Percentiles rank a stretch among this genome's conserved stretches.
Evolutionary conservation across 805 yeast genomes (phyloP).

Genomic region (Geotrichum ghanense): DNA sequence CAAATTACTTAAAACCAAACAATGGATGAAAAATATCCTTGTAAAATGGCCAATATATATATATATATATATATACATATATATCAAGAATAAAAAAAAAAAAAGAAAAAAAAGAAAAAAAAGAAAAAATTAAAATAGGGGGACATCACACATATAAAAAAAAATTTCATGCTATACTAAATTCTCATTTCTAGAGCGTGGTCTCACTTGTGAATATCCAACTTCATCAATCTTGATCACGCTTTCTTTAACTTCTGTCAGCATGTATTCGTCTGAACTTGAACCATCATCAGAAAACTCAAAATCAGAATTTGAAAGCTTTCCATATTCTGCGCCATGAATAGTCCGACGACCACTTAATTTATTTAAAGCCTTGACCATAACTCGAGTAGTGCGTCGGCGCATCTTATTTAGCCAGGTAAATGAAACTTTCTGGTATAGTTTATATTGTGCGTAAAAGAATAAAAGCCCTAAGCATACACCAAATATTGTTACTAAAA

Average conservation of each 20-base stretch:
- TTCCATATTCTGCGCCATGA: background rate
- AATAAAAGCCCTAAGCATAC: conserved; percentile 25
- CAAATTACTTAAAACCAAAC: too few relatives aligned
- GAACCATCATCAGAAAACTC: background rate
- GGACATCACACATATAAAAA: too few relatives aligned
- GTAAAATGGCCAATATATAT: too few relatives aligned
- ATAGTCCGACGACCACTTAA: background rate
- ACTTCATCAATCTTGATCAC: background rate
- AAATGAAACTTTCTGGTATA: background rate
- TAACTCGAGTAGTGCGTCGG: background rate
- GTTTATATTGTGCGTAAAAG: background rate
- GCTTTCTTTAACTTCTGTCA: background rate
- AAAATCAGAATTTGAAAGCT: background rate
- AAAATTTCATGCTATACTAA: conserved; percentile 1
- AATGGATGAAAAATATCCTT: too few relatives aligned
- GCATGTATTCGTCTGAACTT: background rate
- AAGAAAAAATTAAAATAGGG: too few relatives aligned
- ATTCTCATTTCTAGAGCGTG: background rate
- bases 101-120: too few relatives aligned
- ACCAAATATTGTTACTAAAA: conserved; percentile 60
- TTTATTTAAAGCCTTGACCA: background rate
- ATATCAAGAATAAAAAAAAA: too few relatives aligned
- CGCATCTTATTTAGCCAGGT: background rate
- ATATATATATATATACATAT: too few relatives aligned
- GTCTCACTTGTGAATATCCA: background rate